phyloP scores from a whole-genome alignment of 192 early-diverging fungal species.

The Dimargaris xerosporica region DNA sequence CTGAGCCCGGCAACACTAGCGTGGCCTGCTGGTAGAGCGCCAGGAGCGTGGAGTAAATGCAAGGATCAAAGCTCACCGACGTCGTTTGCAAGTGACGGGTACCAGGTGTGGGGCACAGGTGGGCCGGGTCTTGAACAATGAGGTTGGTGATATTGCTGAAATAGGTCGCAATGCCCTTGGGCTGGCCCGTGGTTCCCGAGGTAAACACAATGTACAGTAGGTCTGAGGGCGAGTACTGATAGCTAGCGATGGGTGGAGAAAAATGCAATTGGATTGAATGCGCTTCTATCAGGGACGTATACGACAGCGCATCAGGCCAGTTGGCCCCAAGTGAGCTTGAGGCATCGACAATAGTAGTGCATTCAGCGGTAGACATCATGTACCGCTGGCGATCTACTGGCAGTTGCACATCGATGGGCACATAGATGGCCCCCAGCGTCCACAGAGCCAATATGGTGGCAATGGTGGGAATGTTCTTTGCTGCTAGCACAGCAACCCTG shows the following conservation, averaged over 20 bases:
- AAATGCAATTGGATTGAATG: background rate
- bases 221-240: background rate
- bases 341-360: background rate
- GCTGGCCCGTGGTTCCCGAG: conserved; percentile 13
- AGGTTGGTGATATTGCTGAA: background rate
- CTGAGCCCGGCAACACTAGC: background rate
- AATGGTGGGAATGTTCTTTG: background rate
- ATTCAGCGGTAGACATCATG: background rate
- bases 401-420: background rate
- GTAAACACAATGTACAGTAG: conserved; percentile 1
- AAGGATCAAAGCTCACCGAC: background rate
- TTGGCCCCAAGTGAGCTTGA: background rate
- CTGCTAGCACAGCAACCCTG: background rate
- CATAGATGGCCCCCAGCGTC: background rate
- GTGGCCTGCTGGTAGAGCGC: background rate
- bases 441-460: background rate
- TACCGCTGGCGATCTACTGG: conserved; percentile 2
- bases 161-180: conserved; percentile 18
- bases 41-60: background rate
- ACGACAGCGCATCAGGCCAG: background rate
- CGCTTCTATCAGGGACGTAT: background rate
- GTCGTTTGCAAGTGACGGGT: background rate
- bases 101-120: background rate
- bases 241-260: background rate
- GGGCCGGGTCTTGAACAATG: background rate